Evolutionary conservation across 2,329 filamentous ascomycete genomes (phyloP), one percentile per base, ranked within the genome.

Genomic region (Alternaria viburni): DNA sequence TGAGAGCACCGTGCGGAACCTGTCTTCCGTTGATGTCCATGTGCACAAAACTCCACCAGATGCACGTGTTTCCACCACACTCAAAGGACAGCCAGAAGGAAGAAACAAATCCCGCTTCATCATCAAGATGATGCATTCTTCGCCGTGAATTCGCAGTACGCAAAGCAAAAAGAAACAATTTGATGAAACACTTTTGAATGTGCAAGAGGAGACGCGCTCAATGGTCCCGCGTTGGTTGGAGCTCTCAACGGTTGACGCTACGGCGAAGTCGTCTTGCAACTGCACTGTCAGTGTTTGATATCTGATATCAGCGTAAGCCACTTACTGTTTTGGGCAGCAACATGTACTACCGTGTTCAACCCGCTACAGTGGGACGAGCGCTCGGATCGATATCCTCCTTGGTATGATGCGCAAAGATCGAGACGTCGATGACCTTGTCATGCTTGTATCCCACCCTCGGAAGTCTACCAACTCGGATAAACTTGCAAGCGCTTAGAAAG

Each of bases 401-500:
- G 1, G 77, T 79, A 4, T 70, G 59, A 47, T 74, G 67, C 45
- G 76, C 74, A 55, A 70, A 79, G 52, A 72, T 68, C 6, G 68
- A 54, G 10, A 72, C 55, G 47, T 78, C 72, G 36, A 78, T 62
- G 47, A 69, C 65, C 50, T 79, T 74, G 9, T 68, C 72, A 8
- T 66, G 7, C 68, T 80, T 80, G 64, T 69, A 72, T 5, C 75
- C 79, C 21, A 79, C 65, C 6, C 71, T 59, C 2, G 66, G 25
- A 3, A 77, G 45, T 32, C 75, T 69, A n/a, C 76, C 78, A 2
- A 64, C 64, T 23, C 69, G 70, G 19, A 54, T 61, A 57, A 79
- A 84, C 1, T 73, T 73, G 54, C 79, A 81, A 8, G 66, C 54
- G n/a, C 69, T 71, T 30, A 84, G 61, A 67, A 80, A 83, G 3